A percentile compares a stretch with the other conserved stretches of the same genome.
These are phyloP conservation scores for Kwoniella europaea DNA, from an alignment of 768 basidiomycete genomes.

Conservation along the genomic window DNA sequence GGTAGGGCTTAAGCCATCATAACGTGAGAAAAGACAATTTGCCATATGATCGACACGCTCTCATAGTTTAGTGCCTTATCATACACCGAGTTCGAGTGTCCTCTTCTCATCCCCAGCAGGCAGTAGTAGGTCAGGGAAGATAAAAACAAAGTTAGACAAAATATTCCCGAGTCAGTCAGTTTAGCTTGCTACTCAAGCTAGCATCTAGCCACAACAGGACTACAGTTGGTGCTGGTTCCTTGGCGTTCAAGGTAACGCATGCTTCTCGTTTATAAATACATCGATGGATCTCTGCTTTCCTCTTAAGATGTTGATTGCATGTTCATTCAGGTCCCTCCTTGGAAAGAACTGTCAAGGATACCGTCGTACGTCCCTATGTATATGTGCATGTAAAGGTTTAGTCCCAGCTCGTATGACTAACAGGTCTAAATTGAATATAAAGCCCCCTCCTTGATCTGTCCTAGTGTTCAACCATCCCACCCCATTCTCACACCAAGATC, in stretches of 20 bases:
- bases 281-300: not conserved
- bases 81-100: not conserved
- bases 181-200: not conserved
- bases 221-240: constrained; percentile 1
- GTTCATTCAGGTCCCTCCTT: not conserved
- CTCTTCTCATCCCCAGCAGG: not conserved
- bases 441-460: not conserved
- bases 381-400: not conserved
- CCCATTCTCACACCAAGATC: not conserved
- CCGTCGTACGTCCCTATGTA: not conserved
- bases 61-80: constrained; percentile 3
- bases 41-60: not conserved
- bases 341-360: not conserved
- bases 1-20: not conserved
- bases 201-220: not conserved
- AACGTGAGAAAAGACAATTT: not conserved
- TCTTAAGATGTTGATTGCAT: not conserved
- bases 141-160: not conserved
- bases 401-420: too few relatives aligned
- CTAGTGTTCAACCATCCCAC: not conserved
- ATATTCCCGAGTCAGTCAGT: not conserved
- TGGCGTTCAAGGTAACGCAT: constrained; percentile 17
- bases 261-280: constrained; percentile 8
- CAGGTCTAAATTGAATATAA: not conserved
- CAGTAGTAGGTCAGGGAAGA: not conserved